A percentile compares a stretch with the other conserved stretches of the same genome.
These are phyloP conservation scores for Elsinoe batatas DNA, from an alignment of 2,329 filamentous ascomycete genomes.

Conservation along the genomic window DNA sequence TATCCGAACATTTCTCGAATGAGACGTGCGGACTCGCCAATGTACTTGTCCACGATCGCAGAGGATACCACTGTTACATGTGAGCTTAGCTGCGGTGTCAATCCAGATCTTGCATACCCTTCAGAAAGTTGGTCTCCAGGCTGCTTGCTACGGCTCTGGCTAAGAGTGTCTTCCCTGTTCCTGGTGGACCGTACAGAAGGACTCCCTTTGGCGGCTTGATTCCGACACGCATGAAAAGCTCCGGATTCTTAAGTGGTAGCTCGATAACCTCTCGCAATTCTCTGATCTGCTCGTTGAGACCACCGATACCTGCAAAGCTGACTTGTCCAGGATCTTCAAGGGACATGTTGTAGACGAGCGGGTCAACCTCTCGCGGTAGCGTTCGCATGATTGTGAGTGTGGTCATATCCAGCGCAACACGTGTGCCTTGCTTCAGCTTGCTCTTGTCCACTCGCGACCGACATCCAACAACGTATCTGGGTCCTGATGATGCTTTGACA, in stretches of 20 bases:
- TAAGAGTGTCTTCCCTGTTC: constrained; percentile 91
- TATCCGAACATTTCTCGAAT: constrained; percentile 99
- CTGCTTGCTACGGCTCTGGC: constrained; percentile 93
- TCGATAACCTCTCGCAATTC: constrained; percentile 97
- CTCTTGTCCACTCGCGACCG: constrained; percentile 95
- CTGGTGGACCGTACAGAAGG: constrained; percentile 86
- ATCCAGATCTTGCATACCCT: constrained; percentile 49
- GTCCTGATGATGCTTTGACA: constrained; percentile 94
- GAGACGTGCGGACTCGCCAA: constrained; percentile 90
- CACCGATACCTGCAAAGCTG: constrained; percentile 95
- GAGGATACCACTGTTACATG: constrained; percentile 73
- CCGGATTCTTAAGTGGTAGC: constrained; percentile 94
- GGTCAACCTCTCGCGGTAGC: constrained; percentile 96
- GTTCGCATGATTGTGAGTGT: constrained; percentile 99
- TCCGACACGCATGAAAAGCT: constrained; percentile 89
- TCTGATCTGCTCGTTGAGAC: constrained; percentile 94
- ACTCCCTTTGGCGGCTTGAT: constrained; percentile 99
- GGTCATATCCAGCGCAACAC: constrained; percentile 97
- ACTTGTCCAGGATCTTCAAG: constrained; percentile 95
- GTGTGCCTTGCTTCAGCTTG: constrained; percentile 96
- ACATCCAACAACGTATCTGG: constrained; percentile 95
- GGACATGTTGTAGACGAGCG: constrained; percentile 99
- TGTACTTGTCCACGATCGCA: constrained; percentile 99
- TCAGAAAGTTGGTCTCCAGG: constrained; percentile 95
- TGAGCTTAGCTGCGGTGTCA: constrained; percentile 14